phyloP scores from a whole-genome alignment of 2,329 filamentous ascomycete species.

The Lasiodiplodia citricola region DNA sequence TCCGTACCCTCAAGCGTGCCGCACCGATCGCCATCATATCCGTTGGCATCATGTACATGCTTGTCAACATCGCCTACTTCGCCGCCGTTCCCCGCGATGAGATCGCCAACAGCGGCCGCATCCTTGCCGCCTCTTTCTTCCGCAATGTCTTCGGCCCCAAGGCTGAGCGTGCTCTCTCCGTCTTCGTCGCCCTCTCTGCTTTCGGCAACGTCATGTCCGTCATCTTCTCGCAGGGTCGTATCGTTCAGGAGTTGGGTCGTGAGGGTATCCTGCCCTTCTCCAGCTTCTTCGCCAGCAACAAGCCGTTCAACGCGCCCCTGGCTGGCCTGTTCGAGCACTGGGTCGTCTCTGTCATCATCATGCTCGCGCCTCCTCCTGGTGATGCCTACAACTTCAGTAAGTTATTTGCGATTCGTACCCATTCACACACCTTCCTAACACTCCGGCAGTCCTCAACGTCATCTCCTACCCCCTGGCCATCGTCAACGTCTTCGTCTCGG shows the following conservation, averaged over 20 bases:
- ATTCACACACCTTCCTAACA: conserved; percentile 1
- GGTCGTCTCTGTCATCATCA: conserved; percentile 67
- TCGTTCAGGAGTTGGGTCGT: conserved; percentile 69
- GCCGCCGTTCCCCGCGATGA: conserved; percentile 64
- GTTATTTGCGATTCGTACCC: conserved; percentile 29
- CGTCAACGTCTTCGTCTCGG: conserved; percentile 58
- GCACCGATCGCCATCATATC: conserved; percentile 64
- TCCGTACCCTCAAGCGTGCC: conserved; percentile 68
- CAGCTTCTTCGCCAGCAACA: conserved; percentile 66
- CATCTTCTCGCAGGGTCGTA: conserved; percentile 70
- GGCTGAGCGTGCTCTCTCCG: conserved; percentile 65
- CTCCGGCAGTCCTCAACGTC: conserved; percentile 49
- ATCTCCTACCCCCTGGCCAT: conserved; percentile 69
- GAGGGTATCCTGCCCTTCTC: conserved; percentile 71
- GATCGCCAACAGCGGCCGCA: conserved; percentile 58
- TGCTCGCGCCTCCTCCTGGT: conserved; percentile 69
- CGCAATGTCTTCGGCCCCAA: conserved; percentile 57
- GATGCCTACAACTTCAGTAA: conserved; percentile 69
- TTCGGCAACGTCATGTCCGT: conserved; percentile 71
- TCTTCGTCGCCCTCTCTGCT: conserved; percentile 71
- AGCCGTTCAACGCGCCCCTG: conserved; percentile 67
- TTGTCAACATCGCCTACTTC: conserved; percentile 72
- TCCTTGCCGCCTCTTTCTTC: conserved; percentile 64
- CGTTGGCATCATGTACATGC: conserved; percentile 67
- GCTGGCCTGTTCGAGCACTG: conserved; percentile 68